Evolutionary conservation across 2,329 filamentous ascomycete species (phyloP), one percentile per base, ranked within the genome.

Genomic region (Alternaria solani): DNA sequence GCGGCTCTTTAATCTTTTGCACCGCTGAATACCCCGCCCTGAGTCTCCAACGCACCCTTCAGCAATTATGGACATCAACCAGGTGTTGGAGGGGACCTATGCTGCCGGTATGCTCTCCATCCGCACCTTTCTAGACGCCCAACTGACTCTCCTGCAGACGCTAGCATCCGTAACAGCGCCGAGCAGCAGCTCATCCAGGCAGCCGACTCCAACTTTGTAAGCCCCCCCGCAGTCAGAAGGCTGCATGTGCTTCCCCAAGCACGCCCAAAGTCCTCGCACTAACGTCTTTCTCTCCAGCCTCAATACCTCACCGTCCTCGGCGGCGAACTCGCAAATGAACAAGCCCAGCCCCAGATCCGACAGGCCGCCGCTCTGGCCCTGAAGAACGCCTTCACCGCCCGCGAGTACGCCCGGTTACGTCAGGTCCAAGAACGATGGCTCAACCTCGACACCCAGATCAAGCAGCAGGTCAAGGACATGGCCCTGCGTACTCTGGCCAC

Each of bases 341-440:
- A 88, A 71, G 89, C 91, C 69, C 86, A 91, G 77, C 87, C 91
- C 67, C 88, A 92, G 77, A 95, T 97, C 78, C 91, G 95, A 86
- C 91, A 92, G 71, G 94, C 95, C 71, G 95, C 95, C 73, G 95
- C 94, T 88, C 88, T 99, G 73, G 94, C 95, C 71, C 86, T 99
- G 76, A 99, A 99, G 84, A 99, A 99, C 86, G 91, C 95, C 75
- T 98, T 99, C 84, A 93, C 92, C 76, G 92, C 94, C 75, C 91
- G 95, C 85, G 95, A 99, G 81, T 90, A 90, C 75, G 84, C 88
- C 75, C 91, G 93, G 77, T 89, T 97, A 82, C 90, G 92, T 77
- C 91, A 96, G 79, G 88, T 98, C 59, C 95, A 98, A 83, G 87
- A 89, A 76, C 93, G 96, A 90, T 99, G 95, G 95, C 84, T 95